Conservation (phyloP, 2,329 filamentous ascomycete genomes). For the Berkeleyomyces basicola region DNA sequence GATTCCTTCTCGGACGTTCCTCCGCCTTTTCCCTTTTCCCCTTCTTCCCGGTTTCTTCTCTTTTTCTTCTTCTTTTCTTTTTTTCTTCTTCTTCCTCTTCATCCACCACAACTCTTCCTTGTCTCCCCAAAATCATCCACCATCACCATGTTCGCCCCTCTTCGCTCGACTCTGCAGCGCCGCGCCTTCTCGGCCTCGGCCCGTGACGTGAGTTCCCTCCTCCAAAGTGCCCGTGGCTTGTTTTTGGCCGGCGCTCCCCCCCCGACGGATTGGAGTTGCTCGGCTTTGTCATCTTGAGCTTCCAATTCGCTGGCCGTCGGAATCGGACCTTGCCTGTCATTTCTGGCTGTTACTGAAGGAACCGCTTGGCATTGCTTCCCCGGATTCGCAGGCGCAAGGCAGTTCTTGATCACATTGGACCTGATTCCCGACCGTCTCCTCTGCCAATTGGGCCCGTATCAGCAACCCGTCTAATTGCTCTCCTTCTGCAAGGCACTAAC, state of each 20-base stretch:
- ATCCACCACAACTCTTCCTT: slow-evolving; percentile 13
- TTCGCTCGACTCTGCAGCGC: slow-evolving; percentile 47
- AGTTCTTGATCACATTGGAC: neutral
- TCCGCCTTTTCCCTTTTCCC: slow-evolving; percentile 1
- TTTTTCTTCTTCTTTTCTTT: slow-evolving; percentile 3
- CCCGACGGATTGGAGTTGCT: neutral
- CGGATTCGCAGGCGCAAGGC: neutral
- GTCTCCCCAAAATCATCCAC: slow-evolving; percentile 13
- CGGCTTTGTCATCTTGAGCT: slow-evolving; percentile 1
- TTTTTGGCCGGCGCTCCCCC: neutral
- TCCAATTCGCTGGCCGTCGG: neutral
- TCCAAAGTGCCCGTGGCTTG: slow-evolving; percentile 10
- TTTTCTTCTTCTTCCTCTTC: slow-evolving; percentile 2
- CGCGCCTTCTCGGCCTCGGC: slow-evolving; percentile 69
- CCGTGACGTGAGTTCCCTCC: slow-evolving; percentile 40
- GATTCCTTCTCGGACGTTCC: slow-evolving; percentile 7
- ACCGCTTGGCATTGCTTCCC: slow-evolving; percentile 1
- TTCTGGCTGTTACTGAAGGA: neutral
- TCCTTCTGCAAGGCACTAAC: neutral
- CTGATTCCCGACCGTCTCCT: neutral
- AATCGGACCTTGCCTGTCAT: neutral
- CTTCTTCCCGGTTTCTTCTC: neutral
- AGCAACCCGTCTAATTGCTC: neutral
- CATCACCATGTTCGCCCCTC: slow-evolving; percentile 50
- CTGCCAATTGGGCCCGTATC: neutral